Evolutionary conservation across 345 rosid genomes (phyloP), one percentile per base, ranked within the genome.

Genomic region (Eucalyptus tenuipes): DNA sequence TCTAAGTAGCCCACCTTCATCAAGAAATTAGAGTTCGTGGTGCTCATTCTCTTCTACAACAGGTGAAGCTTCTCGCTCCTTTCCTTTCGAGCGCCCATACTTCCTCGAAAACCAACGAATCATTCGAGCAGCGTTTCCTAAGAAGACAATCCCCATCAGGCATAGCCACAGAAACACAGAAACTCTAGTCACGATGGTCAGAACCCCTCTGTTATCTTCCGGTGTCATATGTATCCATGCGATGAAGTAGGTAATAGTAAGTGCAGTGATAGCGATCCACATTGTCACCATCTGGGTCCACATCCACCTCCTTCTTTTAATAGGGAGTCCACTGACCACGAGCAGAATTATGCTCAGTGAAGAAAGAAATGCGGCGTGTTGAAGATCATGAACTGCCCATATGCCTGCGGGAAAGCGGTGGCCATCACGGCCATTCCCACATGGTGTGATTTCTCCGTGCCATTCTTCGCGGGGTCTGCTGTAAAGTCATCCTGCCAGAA

Each of bases 291-390:
- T 91, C 90, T 89, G 88, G 47, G 89, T 71, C 93, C 91, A 90
- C 93, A 89, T 89, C 85, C 86, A 92, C 48, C 87, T 10, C 31
- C 92, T 88, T 11, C 86, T 45, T 88, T 53, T 68, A 66, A 88
- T 86, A 40, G 92, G 92, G 44, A 93, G 85, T 3, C 93, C 93
- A 27, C 92, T 88, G 10, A 92, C 89, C 87, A 91, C 87, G 2
- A 91, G 64, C 82, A 93, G 61, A 37, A 92, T 92, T 75, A 92
- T 90, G 81, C 92, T 89, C 85, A 92, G 29, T 5, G 93, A 91
- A 37, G 91, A 86, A 25, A 91, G 71, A 33, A 92, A 93, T 47
- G 88, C 88, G 0, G 45, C 7, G 91, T 90, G 80, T 88, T 89
- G 79, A 81, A 81, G 37, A 55, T 22, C 44, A 92, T 86, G 87